phyloP scores from a whole-genome alignment of 306 rosid species.

The Prosopis cineraria region DNA sequence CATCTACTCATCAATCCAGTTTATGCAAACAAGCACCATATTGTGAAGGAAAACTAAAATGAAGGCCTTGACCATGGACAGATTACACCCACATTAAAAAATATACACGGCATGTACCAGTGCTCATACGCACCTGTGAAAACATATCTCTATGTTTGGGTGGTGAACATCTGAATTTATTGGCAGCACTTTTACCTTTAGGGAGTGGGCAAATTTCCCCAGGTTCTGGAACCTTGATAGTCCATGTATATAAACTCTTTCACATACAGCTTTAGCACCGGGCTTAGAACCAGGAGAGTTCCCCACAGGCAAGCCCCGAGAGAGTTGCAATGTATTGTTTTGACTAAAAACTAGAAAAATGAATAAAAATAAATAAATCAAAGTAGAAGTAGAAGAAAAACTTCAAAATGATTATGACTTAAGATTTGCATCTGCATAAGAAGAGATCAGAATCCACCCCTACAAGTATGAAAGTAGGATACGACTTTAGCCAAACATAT shows the following conservation, averaged over 20 bases:
- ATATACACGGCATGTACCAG: background rate
- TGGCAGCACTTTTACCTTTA: conserved; percentile 65
- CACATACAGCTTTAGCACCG: conserved; percentile 57
- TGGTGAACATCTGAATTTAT: conserved; percentile 40
- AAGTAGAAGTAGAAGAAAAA: background rate
- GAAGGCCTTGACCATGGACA: background rate
- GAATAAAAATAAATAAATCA: background rate
- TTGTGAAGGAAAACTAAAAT: background rate
- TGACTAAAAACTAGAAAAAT: conserved; percentile 55
- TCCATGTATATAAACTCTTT: conserved; percentile 71
- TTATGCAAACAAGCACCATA: background rate
- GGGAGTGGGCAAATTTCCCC: conserved; percentile 58
- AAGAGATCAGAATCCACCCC: background rate
- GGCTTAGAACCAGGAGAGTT: conserved; percentile 72
- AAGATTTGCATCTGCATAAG: background rate
- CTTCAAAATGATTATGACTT: conserved; percentile 4
- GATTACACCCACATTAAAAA: background rate
- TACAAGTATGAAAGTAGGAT: background rate
- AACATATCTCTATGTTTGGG: conserved; percentile 69
- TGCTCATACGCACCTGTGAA: conserved; percentile 73
- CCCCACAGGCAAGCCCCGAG: conserved; percentile 55
- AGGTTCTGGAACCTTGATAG: conserved; percentile 66
- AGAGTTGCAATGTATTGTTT: conserved; percentile 54
- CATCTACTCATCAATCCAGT: conserved; percentile 5
- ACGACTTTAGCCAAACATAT: background rate